Base-by-base conservation (phyloP, 495 filamentous ascomycete species). In the Neurospora sp. region DNA sequence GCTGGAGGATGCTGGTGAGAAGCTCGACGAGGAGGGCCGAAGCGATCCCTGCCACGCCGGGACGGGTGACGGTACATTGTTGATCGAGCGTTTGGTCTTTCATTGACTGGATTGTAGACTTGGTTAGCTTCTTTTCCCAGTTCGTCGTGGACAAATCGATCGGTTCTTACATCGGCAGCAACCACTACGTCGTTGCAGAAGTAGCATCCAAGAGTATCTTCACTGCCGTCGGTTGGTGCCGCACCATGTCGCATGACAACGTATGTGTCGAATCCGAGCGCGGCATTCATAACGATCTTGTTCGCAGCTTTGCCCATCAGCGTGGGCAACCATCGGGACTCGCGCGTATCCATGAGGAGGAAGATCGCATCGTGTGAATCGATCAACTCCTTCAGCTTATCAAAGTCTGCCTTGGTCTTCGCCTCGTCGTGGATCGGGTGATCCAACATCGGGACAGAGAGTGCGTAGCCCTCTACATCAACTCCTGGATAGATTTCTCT, bases 151-250 rank as follows among this genome's bases (percentile, higher is more conserved):
- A 69, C 31, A 20, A 40, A 38, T 37, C 40, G 48, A 35, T 53
- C n/a, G 16, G 45, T 73, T 86, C 92, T 89, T 86, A 97, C 94
- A 83, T 99, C 94, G 75, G 90, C 91, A 38, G 96, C 96, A 59
- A 94, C 93, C 40, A 99, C 96, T 59, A 99, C 95, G 79, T 99
- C 96, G 78, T 96, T 98, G 83, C 96, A 99, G 80, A 98, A 99
- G 79, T 99, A 99, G 77, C 96, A 99, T 12, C 96, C 96, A 37
- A 98, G 86, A 72, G 93, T 91, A 35, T 88, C 84, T 61, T 84
- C 77, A 42, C 79, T 82, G 35, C 84, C 89, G 22, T 86, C 85
- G 35, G 78, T 77, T 17, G 81, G 82, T 35, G 82, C 77, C 16
- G 92, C 81, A 8, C 96, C 96, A 81, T 99, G 96, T 75, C 96